phyloP scores from a whole-genome alignment of 2,329 filamentous ascomycete genomes.

The Chaetomium globosum region DNA sequence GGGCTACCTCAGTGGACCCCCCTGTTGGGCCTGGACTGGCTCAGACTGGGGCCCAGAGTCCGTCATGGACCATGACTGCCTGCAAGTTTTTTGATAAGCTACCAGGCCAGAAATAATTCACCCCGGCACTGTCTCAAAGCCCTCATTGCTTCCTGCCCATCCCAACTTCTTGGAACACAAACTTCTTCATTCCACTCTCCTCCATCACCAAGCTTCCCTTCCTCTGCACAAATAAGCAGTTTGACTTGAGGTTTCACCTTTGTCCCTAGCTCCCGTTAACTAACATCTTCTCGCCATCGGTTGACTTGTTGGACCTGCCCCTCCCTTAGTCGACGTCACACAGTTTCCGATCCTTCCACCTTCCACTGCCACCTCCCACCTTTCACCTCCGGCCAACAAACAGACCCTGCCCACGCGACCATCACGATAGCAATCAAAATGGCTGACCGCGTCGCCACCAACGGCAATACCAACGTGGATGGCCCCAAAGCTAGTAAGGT shows the following conservation, averaged over 20 bases:
- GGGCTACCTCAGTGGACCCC: constrained; percentile 8
- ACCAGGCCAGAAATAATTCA: constrained; percentile 18
- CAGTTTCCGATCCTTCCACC: constrained; percentile 1
- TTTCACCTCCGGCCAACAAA: constrained; percentile 1
- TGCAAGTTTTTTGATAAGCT: constrained; percentile 29
- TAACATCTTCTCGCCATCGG: not conserved
- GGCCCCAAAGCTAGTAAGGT: constrained; percentile 58
- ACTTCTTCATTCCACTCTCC: constrained; percentile 1
- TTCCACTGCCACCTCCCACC: too few species aligned
- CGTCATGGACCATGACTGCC: constrained; percentile 22
- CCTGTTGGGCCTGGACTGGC: not conserved
- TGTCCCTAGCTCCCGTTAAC: constrained; percentile 16
- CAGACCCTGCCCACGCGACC: constrained; percentile 21
- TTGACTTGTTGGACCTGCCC: constrained; percentile 4
- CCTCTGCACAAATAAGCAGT: constrained; percentile 21
- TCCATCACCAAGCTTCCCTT: constrained; percentile 14
- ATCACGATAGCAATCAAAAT: constrained; percentile 40
- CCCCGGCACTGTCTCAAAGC: constrained; percentile 29
- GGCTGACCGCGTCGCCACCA: constrained; percentile 50
- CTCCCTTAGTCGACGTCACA: constrained; percentile 25
- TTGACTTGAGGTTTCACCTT: constrained; percentile 11
- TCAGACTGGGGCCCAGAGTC: not conserved
- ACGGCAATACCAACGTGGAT: constrained; percentile 52
- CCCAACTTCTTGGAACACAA: constrained; percentile 17
- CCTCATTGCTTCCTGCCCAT: constrained; percentile 27